These are phyloP conservation scores for Draba incana DNA, from an alignment of 345 rosid species.

Conservation along the genomic window DNA sequence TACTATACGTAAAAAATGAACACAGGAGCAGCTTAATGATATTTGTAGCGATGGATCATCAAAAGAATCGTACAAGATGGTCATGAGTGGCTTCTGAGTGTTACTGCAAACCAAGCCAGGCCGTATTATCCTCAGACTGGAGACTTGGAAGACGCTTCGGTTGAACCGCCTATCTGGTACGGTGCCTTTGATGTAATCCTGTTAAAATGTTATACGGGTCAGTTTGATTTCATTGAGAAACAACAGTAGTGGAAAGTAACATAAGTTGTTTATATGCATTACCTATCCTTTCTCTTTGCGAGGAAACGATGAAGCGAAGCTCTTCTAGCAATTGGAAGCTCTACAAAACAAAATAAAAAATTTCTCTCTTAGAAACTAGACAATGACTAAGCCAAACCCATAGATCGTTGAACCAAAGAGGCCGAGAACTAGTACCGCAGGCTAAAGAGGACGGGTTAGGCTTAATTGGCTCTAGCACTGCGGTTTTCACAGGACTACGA, in stretches of 20 bases:
- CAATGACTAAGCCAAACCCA: not conserved
- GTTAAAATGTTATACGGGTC: not conserved
- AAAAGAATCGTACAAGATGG: conserved; percentile 27
- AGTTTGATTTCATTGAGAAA: not conserved
- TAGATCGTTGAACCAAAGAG: not conserved
- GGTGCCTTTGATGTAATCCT: conserved; percentile 74
- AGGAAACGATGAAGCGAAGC: conserved; percentile 93
- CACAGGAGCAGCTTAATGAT: conserved; percentile 7
- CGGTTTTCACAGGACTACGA: conserved; percentile 40
- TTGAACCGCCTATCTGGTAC: conserved; percentile 47
- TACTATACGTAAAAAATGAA: conserved; percentile 3
- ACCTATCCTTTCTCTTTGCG: conserved; percentile 83
- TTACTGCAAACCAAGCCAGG: conserved; percentile 65
- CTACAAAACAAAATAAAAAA: conserved; percentile 39
- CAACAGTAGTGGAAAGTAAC: not conserved
- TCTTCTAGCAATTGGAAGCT: conserved; percentile 84
- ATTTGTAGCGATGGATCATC: conserved; percentile 23
- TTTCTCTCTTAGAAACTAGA: no score
- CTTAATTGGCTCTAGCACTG: conserved; percentile 45
- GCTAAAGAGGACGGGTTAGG: conserved; percentile 44
- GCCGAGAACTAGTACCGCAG: conserved; percentile 49
- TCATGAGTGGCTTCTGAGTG: conserved; percentile 10
- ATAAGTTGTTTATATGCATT: not conserved
- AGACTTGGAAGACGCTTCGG: conserved; percentile 45
- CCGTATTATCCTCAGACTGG: conserved; percentile 26